phyloP scores from a whole-genome alignment of 495 filamentous ascomycete species.

The Aspergillus baeticus region DNA sequence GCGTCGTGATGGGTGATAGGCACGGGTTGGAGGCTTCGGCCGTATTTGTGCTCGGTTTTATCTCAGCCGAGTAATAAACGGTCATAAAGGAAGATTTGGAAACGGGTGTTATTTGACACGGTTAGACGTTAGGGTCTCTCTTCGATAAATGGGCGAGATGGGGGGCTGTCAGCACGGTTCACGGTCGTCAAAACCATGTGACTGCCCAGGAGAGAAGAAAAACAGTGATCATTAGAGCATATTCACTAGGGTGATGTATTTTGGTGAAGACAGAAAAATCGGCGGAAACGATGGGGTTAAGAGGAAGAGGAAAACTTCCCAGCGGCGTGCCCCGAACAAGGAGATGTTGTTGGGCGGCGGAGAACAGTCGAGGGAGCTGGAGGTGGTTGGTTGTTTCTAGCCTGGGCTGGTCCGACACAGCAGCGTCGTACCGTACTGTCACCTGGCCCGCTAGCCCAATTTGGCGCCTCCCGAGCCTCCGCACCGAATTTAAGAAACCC shows the following conservation, averaged over 20 bases:
- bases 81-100: background rate
- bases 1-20: conserved; percentile 18
- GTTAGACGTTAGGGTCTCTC: conserved; percentile 5
- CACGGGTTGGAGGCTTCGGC: no score
- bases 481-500: conserved; percentile 1
- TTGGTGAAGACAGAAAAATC: conserved; percentile 6
- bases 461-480: conserved; percentile 15
- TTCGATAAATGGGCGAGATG: conserved; percentile 14
- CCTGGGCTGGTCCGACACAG: conserved; percentile 1
- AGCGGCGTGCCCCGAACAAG: conserved; percentile 40
- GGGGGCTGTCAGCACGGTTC: conserved; percentile 26
- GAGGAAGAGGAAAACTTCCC: conserved; percentile 19
- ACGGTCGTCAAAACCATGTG: conserved; percentile 28
- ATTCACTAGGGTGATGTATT: conserved; percentile 9
- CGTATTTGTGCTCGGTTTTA: background rate
- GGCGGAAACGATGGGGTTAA: conserved; percentile 17
- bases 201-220: conserved; percentile 16
- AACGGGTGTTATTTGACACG: background rate
- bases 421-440: conserved; percentile 3
- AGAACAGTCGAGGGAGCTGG: conserved; percentile 31
- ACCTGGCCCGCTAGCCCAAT: conserved; percentile 14
- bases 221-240: conserved; percentile 20
- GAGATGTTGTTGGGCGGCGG: conserved; percentile 34
- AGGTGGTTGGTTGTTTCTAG: conserved; percentile 24
- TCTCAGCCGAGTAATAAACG: background rate